Evolutionary conservation across 2,329 filamentous ascomycete species (phyloP), one percentile per base, ranked within the genome.

Genomic region (Pseudocercospora pini-densiflorae): DNA sequence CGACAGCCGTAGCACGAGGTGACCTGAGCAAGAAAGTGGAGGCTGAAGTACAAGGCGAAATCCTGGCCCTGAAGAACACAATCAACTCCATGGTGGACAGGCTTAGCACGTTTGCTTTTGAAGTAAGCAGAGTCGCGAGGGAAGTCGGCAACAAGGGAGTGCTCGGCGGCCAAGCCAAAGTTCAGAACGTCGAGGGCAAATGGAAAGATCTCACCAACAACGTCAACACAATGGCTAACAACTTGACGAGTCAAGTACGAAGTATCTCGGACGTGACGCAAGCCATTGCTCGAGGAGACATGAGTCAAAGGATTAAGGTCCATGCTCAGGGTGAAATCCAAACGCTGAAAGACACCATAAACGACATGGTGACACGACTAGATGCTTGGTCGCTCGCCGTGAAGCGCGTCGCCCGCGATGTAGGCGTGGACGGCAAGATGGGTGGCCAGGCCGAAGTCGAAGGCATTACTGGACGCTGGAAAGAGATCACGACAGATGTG

Each of bases 391-490:
- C 94, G 63, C 93, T 96, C 72, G 94, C 97, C 77, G 91, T 99
- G 70, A 95, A 98, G 81, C 88, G 94, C 73, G 94, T 99, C 31
- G 94, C 94, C 65, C 94, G 95, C 75, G 95, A 98, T 79, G 95
- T 98, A 72, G 94, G 94, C 71, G 94, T 98, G 61, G 95, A 98
- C 75, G 94, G 94, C 69, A 98, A 97, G 83, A 97, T 99, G 92
- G 94, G 94, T 74, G 94, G 94, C 19, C 95, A 99, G 79, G 95
- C 94, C 68, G 94, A 97, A 77, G 92, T 97, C 59, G 92, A 93
- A 71, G 94, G 94, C 65, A 90, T 98, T 66, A 93, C 94, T 73
- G 94, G 94, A 69, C 89, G 94, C 62, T 99, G 94, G 95, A 97
- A 97, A 78, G 94, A 99, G 79, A 98, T 99, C 74, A 98, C 95